Evolutionary conservation across 192 early-diverging fungal genomes (phyloP), one percentile per base, ranked within the genome.

Genomic region (Spizellomyces sp.): DNA sequence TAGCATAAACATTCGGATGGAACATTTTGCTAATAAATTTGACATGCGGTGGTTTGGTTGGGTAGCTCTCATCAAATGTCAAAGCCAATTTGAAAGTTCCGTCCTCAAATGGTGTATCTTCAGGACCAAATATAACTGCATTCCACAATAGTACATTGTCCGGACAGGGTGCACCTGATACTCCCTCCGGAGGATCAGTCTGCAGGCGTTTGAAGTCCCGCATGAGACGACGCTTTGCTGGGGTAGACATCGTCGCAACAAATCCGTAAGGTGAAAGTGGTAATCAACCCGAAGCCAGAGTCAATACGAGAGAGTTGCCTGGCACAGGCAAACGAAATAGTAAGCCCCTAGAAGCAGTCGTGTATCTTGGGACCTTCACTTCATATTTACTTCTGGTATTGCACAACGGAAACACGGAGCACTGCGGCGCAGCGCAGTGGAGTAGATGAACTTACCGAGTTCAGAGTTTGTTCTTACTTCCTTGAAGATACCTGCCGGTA

Each of bases 61-160:
- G 96, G 75, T 99, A 99, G 45, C 90, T 89, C 78, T 99, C 97
- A 75, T 99, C 97, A 82, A 99, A 99, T 46, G 89, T 90, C 5
- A 99, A 84, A 2, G 90, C 81, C 6, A 99, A 80, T 71, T 97
- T 98, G 83, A 99, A 99, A 0, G 95, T 97, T 43, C 84, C 84
- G 77, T 98, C 97, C 77, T 99, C 96, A 77, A 99, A 99, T 5
- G 97, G 95, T 22, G 97, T 99, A 46, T 96, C 96, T 36, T 89
- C 91, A 77, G 75, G 80, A 14, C 77, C 97, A 81, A 99, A 99
- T 77, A 99, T 99, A n/a, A 99, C 96, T 12, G 96, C 97, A 75
- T 99, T 98, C 97, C 97, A 98, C 52, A 93, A 66, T 85, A 98
- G 91, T 67, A 99, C 97, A 77, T 99, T 99, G 85, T 99, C 96